These are phyloP conservation scores for Cinnamomum chago DNA, from an alignment of 164 flowering plant genomes.

Conservation along the genomic window DNA sequence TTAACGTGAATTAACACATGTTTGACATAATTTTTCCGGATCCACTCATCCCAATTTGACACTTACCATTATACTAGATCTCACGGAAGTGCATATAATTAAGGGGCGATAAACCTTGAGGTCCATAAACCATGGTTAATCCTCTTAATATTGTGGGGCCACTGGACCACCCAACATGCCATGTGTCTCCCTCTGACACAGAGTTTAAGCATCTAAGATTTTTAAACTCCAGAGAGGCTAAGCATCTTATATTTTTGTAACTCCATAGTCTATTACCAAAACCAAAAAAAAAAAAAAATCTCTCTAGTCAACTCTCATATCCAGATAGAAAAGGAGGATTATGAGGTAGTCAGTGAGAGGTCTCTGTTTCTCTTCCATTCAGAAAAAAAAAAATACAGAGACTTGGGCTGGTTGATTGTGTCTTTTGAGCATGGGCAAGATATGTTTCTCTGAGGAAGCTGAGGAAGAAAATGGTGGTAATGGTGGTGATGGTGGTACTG, in stretches of 20 bases:
- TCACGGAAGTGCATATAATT: no score
- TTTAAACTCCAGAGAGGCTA: not conserved
- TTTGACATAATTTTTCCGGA: no score
- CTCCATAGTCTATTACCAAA: not conserved
- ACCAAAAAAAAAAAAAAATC: not conserved
- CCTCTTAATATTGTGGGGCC: no score
- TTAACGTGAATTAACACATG: no score
- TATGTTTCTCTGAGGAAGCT: not conserved
- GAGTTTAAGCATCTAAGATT: no score
- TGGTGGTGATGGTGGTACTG: not conserved
- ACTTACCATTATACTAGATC: no score
- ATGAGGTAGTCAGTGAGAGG: not conserved
- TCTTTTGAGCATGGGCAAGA: conserved; percentile 1
- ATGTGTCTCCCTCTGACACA: no score
- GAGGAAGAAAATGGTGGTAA: not conserved
- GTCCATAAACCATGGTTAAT: no score
- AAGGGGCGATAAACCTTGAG: no score
- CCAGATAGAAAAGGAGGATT: not conserved
- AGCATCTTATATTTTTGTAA: not conserved
- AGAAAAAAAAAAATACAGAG: not conserved
- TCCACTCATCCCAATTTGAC: no score
- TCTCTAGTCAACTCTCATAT: not conserved
- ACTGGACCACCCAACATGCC: no score
- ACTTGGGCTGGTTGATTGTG: not conserved
- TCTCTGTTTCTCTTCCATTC: not conserved